Conservation (phyloP, 1,284 basidiomycete species). For the Cryptococcus hybrid region DNA sequence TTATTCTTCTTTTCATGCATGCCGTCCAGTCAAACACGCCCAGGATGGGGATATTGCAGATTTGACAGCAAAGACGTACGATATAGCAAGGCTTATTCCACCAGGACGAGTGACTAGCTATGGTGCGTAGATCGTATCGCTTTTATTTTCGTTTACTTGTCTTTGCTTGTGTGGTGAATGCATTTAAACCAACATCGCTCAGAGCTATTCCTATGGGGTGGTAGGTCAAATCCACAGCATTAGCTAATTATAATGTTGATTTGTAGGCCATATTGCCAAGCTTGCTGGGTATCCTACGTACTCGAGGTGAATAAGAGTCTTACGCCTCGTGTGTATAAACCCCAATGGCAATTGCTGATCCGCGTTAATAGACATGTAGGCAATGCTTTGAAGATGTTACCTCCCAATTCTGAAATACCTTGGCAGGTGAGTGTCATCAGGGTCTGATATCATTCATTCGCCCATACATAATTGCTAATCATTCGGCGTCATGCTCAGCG, state of each 20-base stretch:
- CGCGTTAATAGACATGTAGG: constrained; percentile 64
- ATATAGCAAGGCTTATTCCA: constrained; percentile 40
- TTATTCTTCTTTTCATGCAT: no score
- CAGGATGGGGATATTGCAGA: constrained; percentile 30
- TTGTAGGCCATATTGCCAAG: constrained; percentile 65
- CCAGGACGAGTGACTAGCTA: constrained; percentile 43
- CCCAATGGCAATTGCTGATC: not conserved
- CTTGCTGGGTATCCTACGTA: constrained; percentile 77
- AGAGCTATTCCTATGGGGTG: constrained; percentile 13
- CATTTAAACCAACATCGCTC: not conserved
- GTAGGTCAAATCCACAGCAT: no score
- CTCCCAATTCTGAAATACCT: constrained; percentile 30
- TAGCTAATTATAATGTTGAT: no score
- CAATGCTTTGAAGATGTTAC: constrained; percentile 52
- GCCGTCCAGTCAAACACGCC: no score
- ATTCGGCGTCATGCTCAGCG: constrained; percentile 52
- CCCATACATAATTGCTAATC: constrained; percentile 36
- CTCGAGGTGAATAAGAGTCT: constrained; percentile 50
- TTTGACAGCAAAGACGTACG: constrained; percentile 44
- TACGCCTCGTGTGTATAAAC: not conserved
- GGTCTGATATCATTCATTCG: constrained; percentile 68
- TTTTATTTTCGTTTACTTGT: no score
- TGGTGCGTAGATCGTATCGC: constrained; percentile 16
- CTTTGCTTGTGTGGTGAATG: not conserved
- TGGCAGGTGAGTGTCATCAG: constrained; percentile 56